Base-by-base conservation (phyloP, 75 land plant genomes). In the Cunninghamia lanceolata region DNA sequence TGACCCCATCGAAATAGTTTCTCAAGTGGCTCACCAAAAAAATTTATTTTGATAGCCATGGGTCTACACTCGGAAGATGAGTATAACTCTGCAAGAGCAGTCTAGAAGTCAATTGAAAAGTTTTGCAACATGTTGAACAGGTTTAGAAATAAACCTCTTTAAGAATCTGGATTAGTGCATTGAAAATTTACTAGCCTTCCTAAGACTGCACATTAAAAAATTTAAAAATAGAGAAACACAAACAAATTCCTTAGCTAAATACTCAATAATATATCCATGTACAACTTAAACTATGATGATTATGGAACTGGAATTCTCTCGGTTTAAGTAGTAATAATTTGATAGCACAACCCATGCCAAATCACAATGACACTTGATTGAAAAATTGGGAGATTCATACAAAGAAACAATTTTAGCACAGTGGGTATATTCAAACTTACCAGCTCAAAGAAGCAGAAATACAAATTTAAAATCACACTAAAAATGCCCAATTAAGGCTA, bases 1-100 rank as follows among this genome's bases (percentile, higher is more conserved):
- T 98, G 99, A 82, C 99, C 96, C 99, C 99, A 98, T 52, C 94
- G 93, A 77, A 90, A 93, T 40, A 98, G 91, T 88, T 88, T 91
- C 84, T 95, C 96, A 32, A 88, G 80, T 66, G 94, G 90, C 82
- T 93, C 92, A 46, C 93, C 94, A 87, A 63, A 35, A 85, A 94
- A 75, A 17, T 34, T 82, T 70, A 92, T 85, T 54, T 38, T 86
- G 47, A 82, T 71, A 88, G 88, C 85, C 79, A 88, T 59, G 42
- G 85, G 45, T 82, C 87, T 88, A 84, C 88, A 89, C 79, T 76
- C 83, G 43, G 59, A 42, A 82, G 75, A 85, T 84, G 84, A 88
- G 59, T 68, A 40, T 52, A 83, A 52, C 87, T 91, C 96, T 94
- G 68, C 42, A 40, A 3, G 16, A 28, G 50, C 30, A 45, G 50